Evolutionary conservation across 352 stramenopile species (phyloP).

Genomic region (Phytophthora pini): DNA sequence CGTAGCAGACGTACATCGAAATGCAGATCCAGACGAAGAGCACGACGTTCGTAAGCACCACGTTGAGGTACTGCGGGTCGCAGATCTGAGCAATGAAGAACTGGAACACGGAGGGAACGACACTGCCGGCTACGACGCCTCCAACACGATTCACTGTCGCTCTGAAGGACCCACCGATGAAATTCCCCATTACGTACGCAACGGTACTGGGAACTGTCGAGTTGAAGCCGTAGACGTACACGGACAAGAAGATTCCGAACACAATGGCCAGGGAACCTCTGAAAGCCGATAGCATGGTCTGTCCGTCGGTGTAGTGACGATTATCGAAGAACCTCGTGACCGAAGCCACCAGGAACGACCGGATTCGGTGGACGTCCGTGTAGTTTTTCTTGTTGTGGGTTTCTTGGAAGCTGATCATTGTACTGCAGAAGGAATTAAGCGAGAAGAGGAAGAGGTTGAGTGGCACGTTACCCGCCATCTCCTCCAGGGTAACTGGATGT

Average conservation of each 20-base stretch:
- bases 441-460: constrained; percentile 86
- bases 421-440: constrained; percentile 81
- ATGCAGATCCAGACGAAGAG: constrained; percentile 62
- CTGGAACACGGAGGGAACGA: constrained; percentile 82
- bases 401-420: constrained; percentile 72
- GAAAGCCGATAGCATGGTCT: constrained; percentile 53
- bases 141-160: constrained; percentile 80
- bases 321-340: constrained; percentile 54
- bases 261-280: constrained; percentile 70
- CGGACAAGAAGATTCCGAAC: constrained; percentile 67
- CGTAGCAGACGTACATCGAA: constrained; percentile 76
- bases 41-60: constrained; percentile 47
- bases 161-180: constrained; percentile 77
- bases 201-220: constrained; percentile 59
- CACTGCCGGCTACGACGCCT: constrained; percentile 75
- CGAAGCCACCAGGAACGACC: constrained; percentile 54
- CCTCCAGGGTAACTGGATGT: constrained; percentile 57
- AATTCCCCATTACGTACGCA: constrained; percentile 76
- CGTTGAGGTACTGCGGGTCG: constrained; percentile 34
- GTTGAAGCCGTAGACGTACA: constrained; percentile 80
- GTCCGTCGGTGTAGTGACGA: constrained; percentile 51
- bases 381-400: constrained; percentile 72
- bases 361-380: constrained; percentile 48
- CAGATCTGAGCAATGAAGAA: constrained; percentile 83
- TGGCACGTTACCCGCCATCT: constrained; percentile 76